A percentile compares a stretch with the other conserved stretches of the same genome.
phyloP scores from a whole-genome alignment of 2,329 filamentous ascomycete genomes.

The Botrytis fabae region DNA sequence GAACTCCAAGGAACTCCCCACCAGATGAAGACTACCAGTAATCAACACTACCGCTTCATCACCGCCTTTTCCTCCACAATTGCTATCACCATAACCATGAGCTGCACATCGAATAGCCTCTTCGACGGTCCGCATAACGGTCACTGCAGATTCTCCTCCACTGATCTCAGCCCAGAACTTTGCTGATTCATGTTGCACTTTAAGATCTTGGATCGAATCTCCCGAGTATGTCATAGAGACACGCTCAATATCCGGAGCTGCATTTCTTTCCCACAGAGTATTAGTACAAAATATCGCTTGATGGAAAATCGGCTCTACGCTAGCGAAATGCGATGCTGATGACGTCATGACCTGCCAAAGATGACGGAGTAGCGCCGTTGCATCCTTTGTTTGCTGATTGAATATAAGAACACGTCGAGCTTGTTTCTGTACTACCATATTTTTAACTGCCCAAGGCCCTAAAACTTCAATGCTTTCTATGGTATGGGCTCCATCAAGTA shows the following conservation, averaged over 20 bases:
- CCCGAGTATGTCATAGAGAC: constrained; percentile 2
- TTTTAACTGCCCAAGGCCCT: not conserved
- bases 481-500: not conserved
- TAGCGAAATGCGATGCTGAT: not conserved
- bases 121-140: not conserved
- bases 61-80: not conserved
- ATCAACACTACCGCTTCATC: not conserved
- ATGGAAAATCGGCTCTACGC: not conserved
- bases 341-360: constrained; percentile 2
- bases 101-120: not conserved
- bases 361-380: not conserved
- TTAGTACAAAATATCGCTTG: constrained; percentile 6
- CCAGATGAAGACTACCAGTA: constrained; percentile 1
- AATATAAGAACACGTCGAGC: constrained; percentile 2
- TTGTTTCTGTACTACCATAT: not conserved
- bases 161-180: not conserved
- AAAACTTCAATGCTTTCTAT: not conserved
- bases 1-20: not conserved
- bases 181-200: not conserved
- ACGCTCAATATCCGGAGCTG: not conserved
- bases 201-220: not conserved
- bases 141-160: not conserved
- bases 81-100: not conserved
- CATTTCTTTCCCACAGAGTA: not conserved
- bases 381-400: constrained; percentile 1